These are phyloP conservation scores for Pelargonium citronellum DNA, from an alignment of 441 rosid species.

Conservation along the genomic window DNA sequence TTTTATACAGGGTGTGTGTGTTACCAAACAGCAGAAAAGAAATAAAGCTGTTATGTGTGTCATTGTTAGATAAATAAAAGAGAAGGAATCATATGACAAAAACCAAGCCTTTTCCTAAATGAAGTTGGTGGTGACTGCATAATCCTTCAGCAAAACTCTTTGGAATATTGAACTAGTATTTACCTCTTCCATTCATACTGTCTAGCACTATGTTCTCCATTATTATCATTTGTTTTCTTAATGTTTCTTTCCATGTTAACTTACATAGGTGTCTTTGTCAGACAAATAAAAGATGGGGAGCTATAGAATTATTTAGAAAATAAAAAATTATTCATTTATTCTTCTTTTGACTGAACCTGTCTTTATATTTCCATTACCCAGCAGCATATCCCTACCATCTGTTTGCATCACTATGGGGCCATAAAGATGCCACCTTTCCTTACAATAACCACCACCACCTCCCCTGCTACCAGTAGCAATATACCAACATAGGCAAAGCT, in stretches of 20 bases:
- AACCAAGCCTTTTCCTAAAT: too few relatives aligned
- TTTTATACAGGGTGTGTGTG: background rate
- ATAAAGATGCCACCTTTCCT: background rate
- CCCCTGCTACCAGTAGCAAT: background rate
- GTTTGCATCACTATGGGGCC: background rate
- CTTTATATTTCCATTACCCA: background rate
- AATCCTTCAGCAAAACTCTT: too few relatives aligned
- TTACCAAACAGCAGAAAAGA: background rate
- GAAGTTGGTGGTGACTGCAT: too few relatives aligned
- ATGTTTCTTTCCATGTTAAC: too few relatives aligned
- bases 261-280: background rate
- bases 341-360: background rate
- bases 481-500: background rate
- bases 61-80: too few relatives aligned
- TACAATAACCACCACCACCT: background rate
- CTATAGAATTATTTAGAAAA: background rate
- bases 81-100: too few relatives aligned
- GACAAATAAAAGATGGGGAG: background rate
- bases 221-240: too few relatives aligned
- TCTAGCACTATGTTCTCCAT: too few relatives aligned
- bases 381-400: background rate
- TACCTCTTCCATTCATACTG: too few relatives aligned
- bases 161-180: too few relatives aligned
- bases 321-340: too few relatives aligned
- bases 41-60: too few relatives aligned